Base-by-base conservation (phyloP, 371 early-diverging fungal genomes). In the Lichtheimia ramosa region DNA sequence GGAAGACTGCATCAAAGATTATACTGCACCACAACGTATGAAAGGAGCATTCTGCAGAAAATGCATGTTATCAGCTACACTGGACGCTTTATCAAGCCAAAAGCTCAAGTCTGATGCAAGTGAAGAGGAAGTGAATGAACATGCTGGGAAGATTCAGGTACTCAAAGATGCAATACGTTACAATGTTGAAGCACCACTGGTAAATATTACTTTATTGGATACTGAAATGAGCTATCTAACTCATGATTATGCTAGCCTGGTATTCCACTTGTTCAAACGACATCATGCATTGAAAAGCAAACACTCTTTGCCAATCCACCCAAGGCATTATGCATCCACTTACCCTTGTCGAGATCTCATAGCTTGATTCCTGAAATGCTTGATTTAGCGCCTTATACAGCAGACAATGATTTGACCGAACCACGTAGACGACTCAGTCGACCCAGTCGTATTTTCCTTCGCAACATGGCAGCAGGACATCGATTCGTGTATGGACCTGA, bases 151-250 rank as follows among this genome's bases (percentile, higher is more conserved):
- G 64, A 71, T 75, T 8, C 65, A 69, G 48, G 58, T 60, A 43
- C 18, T 75, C 51, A 71, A 69, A 40, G 67, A 74, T 56, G 74
- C 78, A 6, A 63, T 78, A 28, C 63, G 62, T 10, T 70, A 63
- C 48, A 74, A 78, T 46, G 56, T 78, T 1, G 78, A 78, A 55
- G 65, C 71, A 0, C 54, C 69, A 20, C 53, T 76, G 65, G 46
- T 46, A 46, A 46, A 46, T n/a, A 34, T 34, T 10, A 34, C n/a
- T 34, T 34, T 4, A 34, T 34, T 34, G 34, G 6, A 34, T 10
- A 8, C 0, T 10, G 34, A 34, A 34, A 34, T 28, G 34, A 1
- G 0, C 2, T 46, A 16, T 46, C 5, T 46, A 46, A 18, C n/a
- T 46, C 15, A 46, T 8, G 43, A 1, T 21, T 5, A 13, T 18